phyloP scores from a whole-genome alignment of 2,329 filamentous ascomycete species.

The Aspergillus hortae region DNA sequence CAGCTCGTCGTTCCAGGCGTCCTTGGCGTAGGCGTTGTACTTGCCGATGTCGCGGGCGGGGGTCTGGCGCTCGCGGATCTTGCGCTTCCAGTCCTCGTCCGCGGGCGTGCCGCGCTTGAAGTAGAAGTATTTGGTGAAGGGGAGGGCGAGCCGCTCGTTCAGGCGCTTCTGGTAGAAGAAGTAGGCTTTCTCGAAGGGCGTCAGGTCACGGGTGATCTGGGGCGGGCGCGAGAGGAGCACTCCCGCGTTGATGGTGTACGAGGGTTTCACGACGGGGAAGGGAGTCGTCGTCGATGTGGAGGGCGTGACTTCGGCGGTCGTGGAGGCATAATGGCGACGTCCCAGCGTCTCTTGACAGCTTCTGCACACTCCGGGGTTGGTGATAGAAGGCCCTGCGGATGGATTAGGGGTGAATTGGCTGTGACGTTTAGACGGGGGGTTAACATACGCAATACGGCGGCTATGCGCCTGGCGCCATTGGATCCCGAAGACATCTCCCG shows the following conservation, averaged over 20 bases:
- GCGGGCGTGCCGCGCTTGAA: conserved; percentile 85
- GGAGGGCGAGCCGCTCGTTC: conserved; percentile 83
- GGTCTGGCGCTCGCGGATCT: conserved; percentile 71
- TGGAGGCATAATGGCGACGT: conserved; percentile 40
- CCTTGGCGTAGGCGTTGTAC: conserved; percentile 70
- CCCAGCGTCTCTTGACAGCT: conserved; percentile 41
- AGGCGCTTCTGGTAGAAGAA: conserved; percentile 97
- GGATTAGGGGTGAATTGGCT: conserved; percentile 1
- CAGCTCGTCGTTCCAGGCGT: conserved; percentile 90
- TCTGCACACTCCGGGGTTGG: conserved; percentile 41
- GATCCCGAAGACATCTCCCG: conserved; percentile 38
- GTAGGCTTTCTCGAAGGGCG: conserved; percentile 85
- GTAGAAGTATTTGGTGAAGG: conserved; percentile 90
- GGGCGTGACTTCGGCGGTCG: conserved; percentile 34
- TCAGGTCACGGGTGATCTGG: conserved; percentile 76
- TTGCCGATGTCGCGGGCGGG: conserved; percentile 79
- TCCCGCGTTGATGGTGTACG: conserved; percentile 56
- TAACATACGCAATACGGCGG: conserved; percentile 36
- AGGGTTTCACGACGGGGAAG: conserved; percentile 30
- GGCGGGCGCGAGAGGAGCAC: conserved; percentile 86
- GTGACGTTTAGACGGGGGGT: background rate
- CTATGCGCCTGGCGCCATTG: conserved; percentile 40
- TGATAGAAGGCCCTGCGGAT: conserved; percentile 31
- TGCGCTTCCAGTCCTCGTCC: conserved; percentile 86
- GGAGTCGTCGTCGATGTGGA: conserved; percentile 16